Evolutionary conservation across 192 early-diverging fungal species (phyloP).

Genomic region (Neocallimastix lanati): DNA sequence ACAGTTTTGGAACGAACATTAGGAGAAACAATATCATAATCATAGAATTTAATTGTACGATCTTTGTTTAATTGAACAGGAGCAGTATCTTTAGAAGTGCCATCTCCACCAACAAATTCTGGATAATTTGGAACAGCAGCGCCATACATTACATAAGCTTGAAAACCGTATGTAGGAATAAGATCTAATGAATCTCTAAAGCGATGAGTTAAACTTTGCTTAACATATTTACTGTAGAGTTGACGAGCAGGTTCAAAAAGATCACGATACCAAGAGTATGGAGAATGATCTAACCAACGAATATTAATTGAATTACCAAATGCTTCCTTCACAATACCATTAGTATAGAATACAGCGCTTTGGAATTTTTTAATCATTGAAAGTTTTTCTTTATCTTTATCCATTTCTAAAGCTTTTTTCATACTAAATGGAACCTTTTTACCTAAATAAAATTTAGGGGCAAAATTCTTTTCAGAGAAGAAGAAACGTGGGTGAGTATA

Average conservation of each 20-base stretch:
- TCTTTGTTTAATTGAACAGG: neutral
- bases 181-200: neutral
- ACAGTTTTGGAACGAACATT: neutral
- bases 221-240: neutral
- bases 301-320: neutral
- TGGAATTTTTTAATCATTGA: neutral
- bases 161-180: neutral
- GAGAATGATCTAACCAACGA: neutral
- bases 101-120: neutral
- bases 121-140: neutral
- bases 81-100: neutral
- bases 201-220: neutral
- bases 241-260: neutral
- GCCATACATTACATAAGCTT: neutral
- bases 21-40: neutral
- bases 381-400: neutral
- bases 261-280: neutral
- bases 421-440: neutral
- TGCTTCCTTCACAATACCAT: neutral
- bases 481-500: neutral
- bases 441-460: neutral
- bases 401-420: neutral
- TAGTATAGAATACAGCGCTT: neutral
- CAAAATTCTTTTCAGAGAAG: neutral
- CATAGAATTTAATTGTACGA: neutral